Percentiles rank a stretch among this genome's conserved stretches.
These are phyloP conservation scores for Adansonia grandidieri DNA, from an alignment of 441 rosid genomes.

Conservation along the genomic window DNA sequence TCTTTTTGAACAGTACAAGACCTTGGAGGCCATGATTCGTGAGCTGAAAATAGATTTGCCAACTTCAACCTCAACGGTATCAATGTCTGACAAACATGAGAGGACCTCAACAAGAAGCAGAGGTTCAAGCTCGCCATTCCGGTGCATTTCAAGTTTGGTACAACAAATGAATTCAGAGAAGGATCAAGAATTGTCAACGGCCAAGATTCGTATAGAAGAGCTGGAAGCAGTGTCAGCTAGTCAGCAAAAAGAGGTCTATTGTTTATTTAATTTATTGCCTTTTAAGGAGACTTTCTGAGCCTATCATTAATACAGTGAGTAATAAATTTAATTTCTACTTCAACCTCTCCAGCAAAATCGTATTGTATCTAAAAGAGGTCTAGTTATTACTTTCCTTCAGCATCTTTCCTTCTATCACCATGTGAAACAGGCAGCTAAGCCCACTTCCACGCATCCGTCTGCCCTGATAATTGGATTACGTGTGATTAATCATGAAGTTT, in stretches of 20 bases:
- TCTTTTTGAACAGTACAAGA: slow-evolving; percentile 65
- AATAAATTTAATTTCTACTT: slow-evolving; percentile 8
- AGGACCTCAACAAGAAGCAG: slow-evolving; percentile 61
- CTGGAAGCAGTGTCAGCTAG: slow-evolving; percentile 60
- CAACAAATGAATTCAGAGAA: slow-evolving; percentile 88
- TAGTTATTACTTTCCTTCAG: neutral
- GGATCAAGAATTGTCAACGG: slow-evolving; percentile 74
- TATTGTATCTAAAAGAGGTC: neutral
- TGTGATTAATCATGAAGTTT: slow-evolving; percentile 15
- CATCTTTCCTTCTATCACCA: slow-evolving; percentile 12
- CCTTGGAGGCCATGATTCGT: slow-evolving; percentile 76
- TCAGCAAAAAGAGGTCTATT: slow-evolving; percentile 79
- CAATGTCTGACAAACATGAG: slow-evolving; percentile 54
- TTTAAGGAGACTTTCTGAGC: slow-evolving; percentile 17
- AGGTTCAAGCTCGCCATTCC: slow-evolving; percentile 97
- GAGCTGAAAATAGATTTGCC: slow-evolving; percentile 60
- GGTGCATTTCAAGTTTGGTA: slow-evolving; percentile 86
- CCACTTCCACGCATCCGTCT: neutral
- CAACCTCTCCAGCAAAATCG: neutral
- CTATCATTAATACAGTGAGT: slow-evolving; percentile 7
- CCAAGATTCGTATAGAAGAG: slow-evolving; percentile 73
- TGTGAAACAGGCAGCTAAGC: slow-evolving; percentile 13
- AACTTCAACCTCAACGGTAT: slow-evolving; percentile 46
- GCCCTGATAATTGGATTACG: neutral
- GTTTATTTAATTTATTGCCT: slow-evolving; percentile 11